These are phyloP conservation scores for Corynespora cassiicola DNA, from an alignment of 2,329 filamentous ascomycete species.

Conservation along the genomic window DNA sequence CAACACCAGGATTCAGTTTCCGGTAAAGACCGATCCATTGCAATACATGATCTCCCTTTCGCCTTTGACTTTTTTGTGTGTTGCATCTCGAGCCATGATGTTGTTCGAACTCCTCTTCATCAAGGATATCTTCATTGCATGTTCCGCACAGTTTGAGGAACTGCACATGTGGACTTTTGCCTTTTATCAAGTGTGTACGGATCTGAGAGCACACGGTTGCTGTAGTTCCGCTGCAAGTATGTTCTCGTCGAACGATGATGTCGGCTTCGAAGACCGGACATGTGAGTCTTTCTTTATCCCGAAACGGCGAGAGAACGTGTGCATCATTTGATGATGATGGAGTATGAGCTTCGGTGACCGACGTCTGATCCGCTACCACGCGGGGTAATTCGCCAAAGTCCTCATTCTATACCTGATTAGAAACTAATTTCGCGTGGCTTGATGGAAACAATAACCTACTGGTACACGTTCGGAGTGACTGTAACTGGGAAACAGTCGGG, in stretches of 20 bases:
- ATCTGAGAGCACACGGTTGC: slow-evolving; percentile 10
- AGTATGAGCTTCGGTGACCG: too few relatives aligned
- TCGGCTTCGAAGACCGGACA: slow-evolving; percentile 4
- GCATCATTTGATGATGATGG: too few relatives aligned
- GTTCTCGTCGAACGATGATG: not conserved
- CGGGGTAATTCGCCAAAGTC: too few relatives aligned
- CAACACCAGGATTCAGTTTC: too few relatives aligned
- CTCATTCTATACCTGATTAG: too few relatives aligned
- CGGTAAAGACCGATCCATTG: too few relatives aligned
- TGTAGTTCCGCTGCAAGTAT: slow-evolving; percentile 4
- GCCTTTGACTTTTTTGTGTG: not conserved
- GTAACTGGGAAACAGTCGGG: too few relatives aligned
- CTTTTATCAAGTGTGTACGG: slow-evolving; percentile 13
- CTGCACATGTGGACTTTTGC: slow-evolving; percentile 5
- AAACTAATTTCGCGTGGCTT: too few relatives aligned
- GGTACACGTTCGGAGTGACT: too few relatives aligned
- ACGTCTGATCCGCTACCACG: too few relatives aligned
- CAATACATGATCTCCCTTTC: not conserved
- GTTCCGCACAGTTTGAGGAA: slow-evolving; percentile 17
- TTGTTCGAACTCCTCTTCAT: slow-evolving; percentile 5
- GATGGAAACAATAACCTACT: too few relatives aligned
- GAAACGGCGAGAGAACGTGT: not conserved
- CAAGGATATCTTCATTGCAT: slow-evolving; percentile 16
- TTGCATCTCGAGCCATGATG: slow-evolving; percentile 3
- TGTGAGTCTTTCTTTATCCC: not conserved